These are phyloP conservation scores for Fusarium austroafricanum DNA, from an alignment of 2,329 filamentous ascomycete species.

Conservation along the genomic window DNA sequence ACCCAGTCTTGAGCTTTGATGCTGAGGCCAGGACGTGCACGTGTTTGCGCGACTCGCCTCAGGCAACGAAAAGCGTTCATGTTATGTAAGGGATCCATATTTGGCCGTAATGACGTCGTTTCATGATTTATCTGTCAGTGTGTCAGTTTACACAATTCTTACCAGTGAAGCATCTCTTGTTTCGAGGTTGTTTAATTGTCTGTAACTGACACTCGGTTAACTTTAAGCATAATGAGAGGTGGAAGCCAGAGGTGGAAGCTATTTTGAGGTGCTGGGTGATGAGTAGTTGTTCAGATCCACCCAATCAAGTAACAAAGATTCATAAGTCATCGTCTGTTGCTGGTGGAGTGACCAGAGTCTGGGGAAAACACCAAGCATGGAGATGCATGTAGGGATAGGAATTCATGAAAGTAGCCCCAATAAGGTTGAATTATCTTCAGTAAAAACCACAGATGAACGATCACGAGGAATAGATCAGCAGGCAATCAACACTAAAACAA, in stretches of 20 bases:
- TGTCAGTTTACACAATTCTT: not conserved
- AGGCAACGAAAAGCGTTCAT: not conserved
- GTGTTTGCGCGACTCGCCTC: not conserved
- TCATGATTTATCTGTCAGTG: not conserved
- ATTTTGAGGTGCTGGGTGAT: not conserved
- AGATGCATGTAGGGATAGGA: not conserved
- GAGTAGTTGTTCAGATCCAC: not conserved
- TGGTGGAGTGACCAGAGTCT: not conserved
- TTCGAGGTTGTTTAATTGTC: not conserved
- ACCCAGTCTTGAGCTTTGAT: not conserved
- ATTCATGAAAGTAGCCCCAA: not conserved
- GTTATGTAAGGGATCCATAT: slow-evolving; percentile 15
- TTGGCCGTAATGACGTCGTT: slow-evolving; percentile 7
- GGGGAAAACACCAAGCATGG: slow-evolving; percentile 5
- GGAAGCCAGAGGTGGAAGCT: not conserved
- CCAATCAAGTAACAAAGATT: not conserved
- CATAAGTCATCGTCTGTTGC: not conserved
- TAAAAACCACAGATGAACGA: not conserved
- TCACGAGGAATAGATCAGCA: slow-evolving; percentile 16
- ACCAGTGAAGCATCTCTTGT: not conserved
- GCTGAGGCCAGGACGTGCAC: slow-evolving; percentile 6
- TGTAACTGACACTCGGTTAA: slow-evolving; percentile 2
- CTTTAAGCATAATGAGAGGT: not conserved
- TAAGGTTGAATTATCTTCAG: not conserved
- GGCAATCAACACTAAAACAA: not conserved